Percentiles rank a stretch among this genome's conserved stretches.
Evolutionary conservation across 2,329 filamentous ascomycete species (phyloP).

Genomic region (Colletotrichum magnum): DNA sequence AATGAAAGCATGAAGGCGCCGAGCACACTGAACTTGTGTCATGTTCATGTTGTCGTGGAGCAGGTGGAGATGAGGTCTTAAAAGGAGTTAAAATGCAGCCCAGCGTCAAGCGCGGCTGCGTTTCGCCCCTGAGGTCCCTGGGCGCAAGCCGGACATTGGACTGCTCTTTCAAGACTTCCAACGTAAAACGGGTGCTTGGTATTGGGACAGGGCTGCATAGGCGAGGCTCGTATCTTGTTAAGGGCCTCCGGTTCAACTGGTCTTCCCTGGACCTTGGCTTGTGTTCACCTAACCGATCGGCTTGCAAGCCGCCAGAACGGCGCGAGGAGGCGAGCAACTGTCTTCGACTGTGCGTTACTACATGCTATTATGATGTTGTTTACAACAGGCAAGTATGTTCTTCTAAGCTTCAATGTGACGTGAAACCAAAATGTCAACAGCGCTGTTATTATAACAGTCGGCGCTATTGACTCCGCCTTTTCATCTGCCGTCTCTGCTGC

Average conservation of each 20-base stretch:
- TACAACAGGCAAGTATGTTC: background rate
- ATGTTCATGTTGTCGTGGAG: background rate
- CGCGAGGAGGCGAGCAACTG: background rate
- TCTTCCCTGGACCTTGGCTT: background rate
- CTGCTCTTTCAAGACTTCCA: background rate
- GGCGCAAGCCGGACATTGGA: background rate
- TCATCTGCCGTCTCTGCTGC: constrained; percentile 31
- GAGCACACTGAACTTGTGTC: background rate
- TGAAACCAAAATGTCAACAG: background rate
- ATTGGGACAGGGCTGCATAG: constrained; percentile 3
- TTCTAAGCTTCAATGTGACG: constrained; percentile 19
- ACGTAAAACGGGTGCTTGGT: background rate
- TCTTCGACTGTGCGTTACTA: background rate
- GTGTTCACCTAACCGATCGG: constrained; percentile 9
- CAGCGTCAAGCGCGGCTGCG: background rate
- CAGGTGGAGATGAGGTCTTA: background rate
- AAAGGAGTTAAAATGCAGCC: background rate
- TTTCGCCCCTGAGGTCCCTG: background rate
- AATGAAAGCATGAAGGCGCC: background rate
- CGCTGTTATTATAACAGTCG: background rate
- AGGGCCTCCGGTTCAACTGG: constrained; percentile 1
- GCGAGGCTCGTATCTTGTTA: background rate
- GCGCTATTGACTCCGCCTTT: constrained; percentile 16
- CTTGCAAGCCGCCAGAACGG: constrained; percentile 1
- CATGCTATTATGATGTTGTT: background rate